Conservation (phyloP, 2,329 filamentous ascomycete genomes). For the Aspergillus sp. region DNA sequence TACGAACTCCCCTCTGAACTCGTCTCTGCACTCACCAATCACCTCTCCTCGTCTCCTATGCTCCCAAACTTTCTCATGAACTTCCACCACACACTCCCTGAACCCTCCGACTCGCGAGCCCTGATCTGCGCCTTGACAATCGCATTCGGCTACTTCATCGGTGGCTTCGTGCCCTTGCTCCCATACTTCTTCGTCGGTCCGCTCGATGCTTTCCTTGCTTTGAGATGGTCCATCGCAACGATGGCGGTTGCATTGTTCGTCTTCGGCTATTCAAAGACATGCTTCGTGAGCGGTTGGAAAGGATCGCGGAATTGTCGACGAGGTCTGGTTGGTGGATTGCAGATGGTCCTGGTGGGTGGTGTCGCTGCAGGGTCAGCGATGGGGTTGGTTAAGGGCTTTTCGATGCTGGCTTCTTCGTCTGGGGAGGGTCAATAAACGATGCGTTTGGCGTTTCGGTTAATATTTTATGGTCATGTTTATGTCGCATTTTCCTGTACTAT, state of each 20-base stretch:
- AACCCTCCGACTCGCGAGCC: conserved; percentile 33
- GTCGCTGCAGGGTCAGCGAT: conserved; percentile 35
- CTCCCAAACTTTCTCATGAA: conserved; percentile 36
- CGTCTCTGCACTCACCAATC: conserved; percentile 28
- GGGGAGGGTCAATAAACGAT: not conserved
- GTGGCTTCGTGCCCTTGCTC: conserved; percentile 44
- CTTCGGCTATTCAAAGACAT: conserved; percentile 47
- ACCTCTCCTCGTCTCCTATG: conserved; percentile 30
- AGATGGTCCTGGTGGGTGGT: conserved; percentile 37
- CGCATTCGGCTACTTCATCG: conserved; percentile 35
- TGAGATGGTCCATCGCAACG: conserved; percentile 49
- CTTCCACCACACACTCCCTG: conserved; percentile 35
- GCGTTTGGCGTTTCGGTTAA: not conserved
- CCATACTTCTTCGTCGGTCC: conserved; percentile 59
- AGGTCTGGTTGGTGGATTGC: conserved; percentile 29
- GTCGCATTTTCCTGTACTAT: not conserved
- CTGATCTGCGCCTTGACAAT: conserved; percentile 34
- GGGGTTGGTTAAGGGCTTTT: conserved; percentile 35
- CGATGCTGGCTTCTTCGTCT: conserved; percentile 19
- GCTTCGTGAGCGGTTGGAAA: conserved; percentile 33
- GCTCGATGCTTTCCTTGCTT: conserved; percentile 74
- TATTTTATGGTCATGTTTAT: not conserved
- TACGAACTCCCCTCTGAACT: conserved; percentile 32
- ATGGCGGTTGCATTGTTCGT: conserved; percentile 44
- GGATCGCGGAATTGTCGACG: conserved; percentile 26